phyloP scores from a whole-genome alignment of 2,329 filamentous ascomycete genomes.

The Atkinsonella hypoxylon region DNA sequence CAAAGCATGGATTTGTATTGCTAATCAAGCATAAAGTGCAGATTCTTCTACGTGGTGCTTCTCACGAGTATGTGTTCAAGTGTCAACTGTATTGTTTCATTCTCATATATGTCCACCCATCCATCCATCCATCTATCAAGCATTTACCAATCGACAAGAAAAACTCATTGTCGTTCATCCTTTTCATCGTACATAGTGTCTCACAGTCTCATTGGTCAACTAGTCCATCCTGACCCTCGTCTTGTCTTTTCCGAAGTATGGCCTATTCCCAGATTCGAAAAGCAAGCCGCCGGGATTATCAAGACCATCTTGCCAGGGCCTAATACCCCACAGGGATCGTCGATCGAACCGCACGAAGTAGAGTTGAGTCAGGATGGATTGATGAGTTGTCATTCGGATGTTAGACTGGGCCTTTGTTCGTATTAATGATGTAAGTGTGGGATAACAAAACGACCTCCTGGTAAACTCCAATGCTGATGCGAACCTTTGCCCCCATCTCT shows the following conservation, averaged over 20 bases:
- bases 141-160: background rate
- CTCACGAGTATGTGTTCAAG: no score
- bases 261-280: no score
- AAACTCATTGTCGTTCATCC: constrained; percentile 30
- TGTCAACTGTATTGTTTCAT: background rate
- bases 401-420: background rate
- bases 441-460: constrained; percentile 34
- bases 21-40: no score
- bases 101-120: constrained; percentile 18
- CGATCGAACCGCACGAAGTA: no score
- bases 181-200: constrained; percentile 26
- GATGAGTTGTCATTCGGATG: background rate
- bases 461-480: constrained; percentile 26
- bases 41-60: no score
- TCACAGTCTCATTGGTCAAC: background rate
- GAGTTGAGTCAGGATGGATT: background rate
- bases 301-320: no score
- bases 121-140: background rate
- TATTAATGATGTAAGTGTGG: background rate
- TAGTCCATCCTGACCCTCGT: no score
- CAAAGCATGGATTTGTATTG: no score
- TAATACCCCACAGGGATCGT: no score
- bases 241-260: no score
- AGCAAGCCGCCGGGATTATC: no score
- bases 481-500: constrained; percentile 4